phyloP scores from a whole-genome alignment of 1,284 basidiomycete species.

The Trichosporon ovoides region DNA sequence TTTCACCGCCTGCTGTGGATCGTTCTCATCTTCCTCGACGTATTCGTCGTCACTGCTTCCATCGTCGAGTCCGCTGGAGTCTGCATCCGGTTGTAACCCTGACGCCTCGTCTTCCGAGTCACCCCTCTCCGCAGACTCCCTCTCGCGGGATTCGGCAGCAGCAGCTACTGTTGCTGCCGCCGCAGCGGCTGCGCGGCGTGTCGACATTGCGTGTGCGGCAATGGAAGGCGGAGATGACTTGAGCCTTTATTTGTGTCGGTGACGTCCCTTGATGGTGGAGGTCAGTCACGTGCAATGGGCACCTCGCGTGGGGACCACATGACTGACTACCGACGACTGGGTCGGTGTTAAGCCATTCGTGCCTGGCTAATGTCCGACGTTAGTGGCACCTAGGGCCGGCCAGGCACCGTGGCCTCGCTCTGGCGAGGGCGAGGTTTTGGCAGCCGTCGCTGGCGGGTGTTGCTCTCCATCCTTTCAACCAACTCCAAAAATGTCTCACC shows the following conservation, averaged over 20 bases:
- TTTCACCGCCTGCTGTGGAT: slow-evolving; percentile 7
- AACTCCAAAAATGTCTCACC: slow-evolving; percentile 42
- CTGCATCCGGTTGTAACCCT: slow-evolving; percentile 5
- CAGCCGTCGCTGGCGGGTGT: not conserved
- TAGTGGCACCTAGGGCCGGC: not conserved
- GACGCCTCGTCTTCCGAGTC: not conserved
- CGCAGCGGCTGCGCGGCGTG: slow-evolving; percentile 7
- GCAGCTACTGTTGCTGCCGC: not conserved
- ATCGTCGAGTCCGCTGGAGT: slow-evolving; percentile 29
- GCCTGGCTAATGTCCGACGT: not conserved
- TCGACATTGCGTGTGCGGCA: slow-evolving; percentile 6
- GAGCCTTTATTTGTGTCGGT: slow-evolving; percentile 5
- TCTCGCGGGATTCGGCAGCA: too few relatives aligned
- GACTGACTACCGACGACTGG: not conserved
- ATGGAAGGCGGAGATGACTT: not conserved
- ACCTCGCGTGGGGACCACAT: not conserved
- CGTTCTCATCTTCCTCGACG: slow-evolving; percentile 10
- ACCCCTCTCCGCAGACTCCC: slow-evolving; percentile 8
- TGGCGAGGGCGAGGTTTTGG: not conserved
- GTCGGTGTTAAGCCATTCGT: not conserved
- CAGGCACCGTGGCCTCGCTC: not conserved
- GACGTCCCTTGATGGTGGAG: not conserved
- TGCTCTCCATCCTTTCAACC: slow-evolving; percentile 21
- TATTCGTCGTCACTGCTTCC: slow-evolving; percentile 20
- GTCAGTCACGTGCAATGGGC: not conserved